Conservation (phyloP, 192 early-diverging fungal species). For the Ambispora gerdemannii region DNA sequence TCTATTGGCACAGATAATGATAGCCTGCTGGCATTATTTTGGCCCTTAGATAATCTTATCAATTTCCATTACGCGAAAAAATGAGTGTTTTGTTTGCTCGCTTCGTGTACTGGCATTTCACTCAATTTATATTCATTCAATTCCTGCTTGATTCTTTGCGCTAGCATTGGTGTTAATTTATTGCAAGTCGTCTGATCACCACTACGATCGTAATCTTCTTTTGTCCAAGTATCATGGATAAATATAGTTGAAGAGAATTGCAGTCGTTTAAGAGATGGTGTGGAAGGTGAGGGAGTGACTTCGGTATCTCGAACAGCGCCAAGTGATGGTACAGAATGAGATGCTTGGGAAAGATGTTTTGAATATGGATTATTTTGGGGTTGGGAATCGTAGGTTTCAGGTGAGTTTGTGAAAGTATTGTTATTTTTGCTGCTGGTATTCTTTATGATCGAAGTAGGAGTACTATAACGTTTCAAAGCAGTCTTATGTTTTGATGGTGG, state of each 20-base stretch:
- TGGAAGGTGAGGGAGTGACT: constrained; percentile 14
- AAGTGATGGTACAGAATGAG: neutral
- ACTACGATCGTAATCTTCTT: constrained; percentile 83
- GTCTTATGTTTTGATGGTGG: neutral
- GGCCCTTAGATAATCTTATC: too few species aligned
- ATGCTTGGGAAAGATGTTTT: constrained; percentile 1
- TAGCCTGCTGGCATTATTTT: too few species aligned
- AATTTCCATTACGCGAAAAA: constrained; percentile 66
- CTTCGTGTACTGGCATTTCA: constrained; percentile 88
- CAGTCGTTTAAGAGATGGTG: constrained; percentile 36
- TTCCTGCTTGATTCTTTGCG: constrained; percentile 87
- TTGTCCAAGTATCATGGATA: constrained; percentile 65
- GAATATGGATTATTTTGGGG: neutral
- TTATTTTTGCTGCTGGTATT: too few species aligned
- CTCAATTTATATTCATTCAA: constrained; percentile 90
- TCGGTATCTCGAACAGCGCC: constrained; percentile 4
- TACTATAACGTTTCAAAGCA: neutral
- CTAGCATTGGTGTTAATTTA: constrained; percentile 79
- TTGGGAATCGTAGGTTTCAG: neutral
- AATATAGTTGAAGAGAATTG: constrained; percentile 53
- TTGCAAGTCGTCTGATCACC: constrained; percentile 80
- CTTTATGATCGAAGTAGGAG: neutral
- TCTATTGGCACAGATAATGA: too few species aligned
- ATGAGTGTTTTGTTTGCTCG: constrained; percentile 68
- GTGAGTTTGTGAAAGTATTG: neutral